phyloP scores from a whole-genome alignment of 208 protist species.

The Baffinella frigidus region DNA sequence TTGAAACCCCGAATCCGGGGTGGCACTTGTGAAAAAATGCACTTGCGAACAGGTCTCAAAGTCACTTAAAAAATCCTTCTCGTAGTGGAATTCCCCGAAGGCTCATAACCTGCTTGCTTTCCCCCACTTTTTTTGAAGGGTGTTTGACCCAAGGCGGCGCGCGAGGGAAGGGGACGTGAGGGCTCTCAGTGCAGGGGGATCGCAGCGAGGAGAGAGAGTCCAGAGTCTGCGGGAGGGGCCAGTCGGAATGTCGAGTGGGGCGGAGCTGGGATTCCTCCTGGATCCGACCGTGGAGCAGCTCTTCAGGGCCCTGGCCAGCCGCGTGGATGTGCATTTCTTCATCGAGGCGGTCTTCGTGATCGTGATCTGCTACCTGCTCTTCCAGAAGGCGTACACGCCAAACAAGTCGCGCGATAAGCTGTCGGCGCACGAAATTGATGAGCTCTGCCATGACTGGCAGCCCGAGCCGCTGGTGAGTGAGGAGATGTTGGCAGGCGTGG shows the following conservation, averaged over 20 bases:
- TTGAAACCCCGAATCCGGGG: no score
- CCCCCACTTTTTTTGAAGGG: background rate
- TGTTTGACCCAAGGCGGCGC: background rate
- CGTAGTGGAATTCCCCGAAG: no score
- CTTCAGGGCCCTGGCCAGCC: background rate
- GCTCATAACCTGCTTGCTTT: background rate
- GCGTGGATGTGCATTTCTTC: conserved; percentile 34
- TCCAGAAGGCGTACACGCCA: background rate
- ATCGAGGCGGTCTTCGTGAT: background rate
- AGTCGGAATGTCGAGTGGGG: background rate
- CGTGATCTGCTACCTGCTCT: conserved; percentile 20
- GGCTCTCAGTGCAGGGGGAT: background rate
- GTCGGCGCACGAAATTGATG: background rate
- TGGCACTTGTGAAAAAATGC: no score
- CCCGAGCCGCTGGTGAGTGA: conserved; percentile 26
- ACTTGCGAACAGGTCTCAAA: no score
- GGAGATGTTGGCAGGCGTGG: background rate
- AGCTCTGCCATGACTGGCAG: conserved; percentile 4
- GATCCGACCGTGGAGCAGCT: conserved; percentile 50
- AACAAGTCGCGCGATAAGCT: background rate
- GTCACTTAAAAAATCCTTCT: no score
- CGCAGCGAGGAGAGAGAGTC: background rate
- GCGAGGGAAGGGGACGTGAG: background rate
- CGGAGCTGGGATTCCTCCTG: conserved; percentile 24
- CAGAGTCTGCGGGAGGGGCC: background rate